These are phyloP conservation scores for Lentithecium fluviatile DNA, from an alignment of 495 filamentous ascomycete genomes.

Conservation along the genomic window DNA sequence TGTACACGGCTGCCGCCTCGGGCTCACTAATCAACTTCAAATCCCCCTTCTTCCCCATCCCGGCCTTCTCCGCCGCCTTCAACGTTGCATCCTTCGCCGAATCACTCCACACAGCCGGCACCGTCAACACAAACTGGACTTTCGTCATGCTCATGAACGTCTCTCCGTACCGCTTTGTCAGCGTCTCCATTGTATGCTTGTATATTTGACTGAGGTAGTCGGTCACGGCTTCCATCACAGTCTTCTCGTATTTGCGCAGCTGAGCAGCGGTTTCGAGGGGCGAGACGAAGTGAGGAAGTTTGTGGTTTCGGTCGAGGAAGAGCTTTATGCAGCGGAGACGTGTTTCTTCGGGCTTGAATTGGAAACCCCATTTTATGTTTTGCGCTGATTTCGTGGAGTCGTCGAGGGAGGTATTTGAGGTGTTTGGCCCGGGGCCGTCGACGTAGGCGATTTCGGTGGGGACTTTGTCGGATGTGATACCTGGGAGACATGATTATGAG, in stretches of 20 bases:
- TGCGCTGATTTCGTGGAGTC: neutral
- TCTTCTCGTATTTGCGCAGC: constrained; percentile 55
- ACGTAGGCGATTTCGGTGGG: constrained; percentile 47
- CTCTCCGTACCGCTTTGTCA: constrained; percentile 55
- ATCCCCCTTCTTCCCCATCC: constrained; percentile 49
- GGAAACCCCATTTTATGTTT: constrained; percentile 70
- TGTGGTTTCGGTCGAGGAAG: constrained; percentile 74
- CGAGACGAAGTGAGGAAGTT: constrained; percentile 73
- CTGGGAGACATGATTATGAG: constrained; percentile 19
- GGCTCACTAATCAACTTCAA: constrained; percentile 60
- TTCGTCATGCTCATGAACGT: constrained; percentile 46
- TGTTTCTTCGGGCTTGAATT: constrained; percentile 71
- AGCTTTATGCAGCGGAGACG: constrained; percentile 77
- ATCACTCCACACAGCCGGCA: constrained; percentile 60
- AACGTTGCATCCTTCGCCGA: constrained; percentile 49
- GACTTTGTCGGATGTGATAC: constrained; percentile 49
- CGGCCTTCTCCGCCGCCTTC: constrained; percentile 49
- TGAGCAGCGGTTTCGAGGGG: constrained; percentile 71
- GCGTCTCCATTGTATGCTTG: constrained; percentile 70
- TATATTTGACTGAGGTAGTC: constrained; percentile 59
- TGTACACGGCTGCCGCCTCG: constrained; percentile 59
- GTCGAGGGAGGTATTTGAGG: constrained; percentile 37
- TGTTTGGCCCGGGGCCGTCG: constrained; percentile 8
- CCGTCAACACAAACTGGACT: constrained; percentile 58
- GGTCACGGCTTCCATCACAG: constrained; percentile 49